phyloP scores from a whole-genome alignment of 2,329 filamentous ascomycete species.

The Juglanconis juglandina region DNA sequence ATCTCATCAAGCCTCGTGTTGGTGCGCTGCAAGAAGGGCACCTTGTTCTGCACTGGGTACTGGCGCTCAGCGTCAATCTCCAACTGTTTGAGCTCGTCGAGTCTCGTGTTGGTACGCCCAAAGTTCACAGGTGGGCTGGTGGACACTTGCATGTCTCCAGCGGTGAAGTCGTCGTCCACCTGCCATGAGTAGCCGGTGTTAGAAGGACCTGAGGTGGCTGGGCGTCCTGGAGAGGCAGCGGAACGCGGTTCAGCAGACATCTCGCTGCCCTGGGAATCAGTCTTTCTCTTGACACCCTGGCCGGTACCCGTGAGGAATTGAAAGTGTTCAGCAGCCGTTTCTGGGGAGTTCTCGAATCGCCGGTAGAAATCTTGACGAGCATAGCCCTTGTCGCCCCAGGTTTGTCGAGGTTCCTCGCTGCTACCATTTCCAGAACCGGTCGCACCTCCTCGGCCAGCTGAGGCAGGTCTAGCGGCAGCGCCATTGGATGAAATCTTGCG shows the following conservation, averaged over 20 bases:
- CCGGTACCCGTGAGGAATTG: conserved; percentile 1
- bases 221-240: conserved; percentile 19
- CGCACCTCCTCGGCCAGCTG: conserved; percentile 31
- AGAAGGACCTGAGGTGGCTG: conserved; percentile 22
- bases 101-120: conserved; percentile 31
- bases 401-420: conserved; percentile 24
- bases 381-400: conserved; percentile 17
- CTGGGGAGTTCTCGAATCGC: background rate
- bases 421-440: conserved; percentile 27
- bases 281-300: conserved; percentile 1
- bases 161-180: conserved; percentile 56
- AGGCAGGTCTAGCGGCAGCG: conserved; percentile 32
- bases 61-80: conserved; percentile 30
- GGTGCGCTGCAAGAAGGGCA: conserved; percentile 9
- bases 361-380: background rate
- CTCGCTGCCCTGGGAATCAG: background rate
- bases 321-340: conserved; percentile 4
- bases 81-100: conserved; percentile 33
- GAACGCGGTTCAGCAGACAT: conserved; percentile 10
- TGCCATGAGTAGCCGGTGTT: conserved; percentile 55
- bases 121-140: conserved; percentile 51
- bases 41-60: background rate
- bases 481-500: conserved; percentile 30
- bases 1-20: conserved; percentile 19
- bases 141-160: conserved; percentile 52